Evolutionary conservation across 257 asterid genomes (phyloP).

Genomic region (Ilex asprella): DNA sequence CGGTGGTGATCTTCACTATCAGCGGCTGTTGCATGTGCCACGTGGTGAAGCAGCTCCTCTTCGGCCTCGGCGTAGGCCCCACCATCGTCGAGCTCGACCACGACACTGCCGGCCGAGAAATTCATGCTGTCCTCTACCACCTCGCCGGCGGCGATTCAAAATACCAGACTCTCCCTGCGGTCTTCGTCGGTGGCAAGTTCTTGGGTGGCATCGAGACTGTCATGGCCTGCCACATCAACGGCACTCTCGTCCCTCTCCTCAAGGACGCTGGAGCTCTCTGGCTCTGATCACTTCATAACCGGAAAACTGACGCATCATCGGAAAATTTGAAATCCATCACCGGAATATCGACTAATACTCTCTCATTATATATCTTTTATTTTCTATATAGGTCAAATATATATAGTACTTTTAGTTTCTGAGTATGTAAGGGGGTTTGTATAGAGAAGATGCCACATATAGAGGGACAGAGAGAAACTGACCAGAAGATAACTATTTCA

Average conservation of each 20-base stretch:
- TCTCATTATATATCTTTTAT: too few species aligned
- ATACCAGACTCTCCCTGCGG: constrained; percentile 57
- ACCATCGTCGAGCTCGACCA: constrained; percentile 72
- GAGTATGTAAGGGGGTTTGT: too few species aligned
- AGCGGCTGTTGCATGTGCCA: constrained; percentile 95
- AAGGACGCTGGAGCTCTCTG: constrained; percentile 37
- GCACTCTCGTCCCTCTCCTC: constrained; percentile 64
- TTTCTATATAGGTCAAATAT: too few species aligned
- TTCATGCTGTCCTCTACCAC: constrained; percentile 44
- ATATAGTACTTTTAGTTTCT: too few species aligned
- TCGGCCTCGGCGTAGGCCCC: constrained; percentile 89
- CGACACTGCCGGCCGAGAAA: constrained; percentile 44
- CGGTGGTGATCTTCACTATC: constrained; percentile 79
- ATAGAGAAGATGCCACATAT: too few species aligned
- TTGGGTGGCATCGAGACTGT: constrained; percentile 76
- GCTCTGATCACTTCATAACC: constrained; percentile 34
- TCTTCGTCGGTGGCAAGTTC: constrained; percentile 75
- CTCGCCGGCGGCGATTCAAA: constrained; percentile 1
- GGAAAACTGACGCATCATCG: too few species aligned
- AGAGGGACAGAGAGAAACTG: too few species aligned
- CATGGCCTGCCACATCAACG: constrained; percentile 45
- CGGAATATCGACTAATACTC: too few species aligned
- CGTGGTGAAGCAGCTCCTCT: constrained; percentile 70
- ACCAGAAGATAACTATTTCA: too few species aligned
- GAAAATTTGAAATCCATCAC: too few species aligned